Percentiles rank a stretch among this genome's conserved stretches.
Evolutionary conservation across 768 basidiomycete genomes (phyloP).

Genomic region (Xerocomus brunneocitrinus): DNA sequence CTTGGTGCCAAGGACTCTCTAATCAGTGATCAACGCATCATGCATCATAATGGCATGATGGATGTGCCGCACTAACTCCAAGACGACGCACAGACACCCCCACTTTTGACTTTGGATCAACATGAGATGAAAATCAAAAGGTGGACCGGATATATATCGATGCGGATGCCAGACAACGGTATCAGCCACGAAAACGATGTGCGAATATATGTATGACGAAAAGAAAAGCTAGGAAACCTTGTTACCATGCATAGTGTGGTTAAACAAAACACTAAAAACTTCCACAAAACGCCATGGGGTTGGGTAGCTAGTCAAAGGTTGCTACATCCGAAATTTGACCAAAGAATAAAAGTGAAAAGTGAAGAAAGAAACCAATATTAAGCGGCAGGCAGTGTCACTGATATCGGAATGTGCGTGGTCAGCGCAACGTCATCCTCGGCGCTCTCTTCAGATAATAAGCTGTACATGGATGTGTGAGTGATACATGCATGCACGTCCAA

Average conservation of each 20-base stretch:
- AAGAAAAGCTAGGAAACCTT: background rate
- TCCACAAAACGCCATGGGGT: too few relatives aligned
- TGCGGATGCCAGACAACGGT: too few relatives aligned
- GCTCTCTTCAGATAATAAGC: background rate
- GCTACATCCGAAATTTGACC: too few relatives aligned
- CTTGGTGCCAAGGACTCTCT: too few relatives aligned
- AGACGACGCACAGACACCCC: background rate
- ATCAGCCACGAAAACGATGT: too few relatives aligned
- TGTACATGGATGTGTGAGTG: slow-evolving; percentile 1
- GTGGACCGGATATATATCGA: background rate
- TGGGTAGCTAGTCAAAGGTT: too few relatives aligned
- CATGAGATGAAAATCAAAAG: background rate
- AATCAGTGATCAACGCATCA: too few relatives aligned
- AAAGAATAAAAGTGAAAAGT: background rate
- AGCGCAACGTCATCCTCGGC: background rate
- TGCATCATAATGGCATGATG: background rate
- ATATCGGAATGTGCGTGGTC: slow-evolving; percentile 6
- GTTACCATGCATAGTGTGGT: background rate
- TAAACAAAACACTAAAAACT: background rate
- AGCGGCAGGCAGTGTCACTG: background rate
- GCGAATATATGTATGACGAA: background rate
- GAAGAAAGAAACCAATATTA: background rate
- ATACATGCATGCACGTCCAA: background rate
- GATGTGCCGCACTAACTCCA: background rate
- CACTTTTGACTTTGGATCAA: background rate